These are phyloP conservation scores for Spathaspora sp. DNA, from an alignment of 1,139 yeast species.

Conservation along the genomic window DNA sequence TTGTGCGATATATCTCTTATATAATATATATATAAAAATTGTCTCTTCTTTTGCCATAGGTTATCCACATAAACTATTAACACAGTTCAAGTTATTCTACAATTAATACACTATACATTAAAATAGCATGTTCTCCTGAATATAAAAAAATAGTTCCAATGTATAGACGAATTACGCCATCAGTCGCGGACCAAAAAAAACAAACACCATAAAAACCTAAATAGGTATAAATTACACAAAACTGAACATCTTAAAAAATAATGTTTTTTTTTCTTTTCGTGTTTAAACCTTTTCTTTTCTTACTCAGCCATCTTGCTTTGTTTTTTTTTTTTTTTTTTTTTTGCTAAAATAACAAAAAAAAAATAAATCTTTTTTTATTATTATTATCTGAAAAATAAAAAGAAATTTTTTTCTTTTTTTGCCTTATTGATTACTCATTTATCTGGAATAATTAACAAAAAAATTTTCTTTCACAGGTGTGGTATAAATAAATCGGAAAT, in stretches of 20 bases:
- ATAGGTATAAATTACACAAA: slow-evolving; percentile 1
- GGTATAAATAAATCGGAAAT: slow-evolving; percentile 4
- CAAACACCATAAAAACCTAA: neutral
- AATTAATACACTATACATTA: neutral
- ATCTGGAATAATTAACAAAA: slow-evolving; percentile 3
- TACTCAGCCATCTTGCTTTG: slow-evolving; percentile 1
- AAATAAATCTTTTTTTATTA: neutral
- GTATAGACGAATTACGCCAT: neutral
- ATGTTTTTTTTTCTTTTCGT: neutral
- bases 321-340: no score
- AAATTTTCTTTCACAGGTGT: neutral
- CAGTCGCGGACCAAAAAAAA: slow-evolving; percentile 3
- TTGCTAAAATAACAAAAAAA: slow-evolving; percentile 3
- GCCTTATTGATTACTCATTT: slow-evolving; percentile 2
- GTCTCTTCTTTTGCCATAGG: neutral
- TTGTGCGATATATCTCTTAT: neutral
- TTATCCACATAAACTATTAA: neutral
- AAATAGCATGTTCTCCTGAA: no score
- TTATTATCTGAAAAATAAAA: slow-evolving; percentile 2
- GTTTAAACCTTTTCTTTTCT: neutral
- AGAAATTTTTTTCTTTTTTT: neutral
- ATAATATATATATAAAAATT: neutral
- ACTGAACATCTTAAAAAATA: neutral
- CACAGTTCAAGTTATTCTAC: neutral
- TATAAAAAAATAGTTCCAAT: neutral